These are phyloP conservation scores for Podaxis sp. DNA, from an alignment of 768 basidiomycete genomes.

Conservation along the genomic window DNA sequence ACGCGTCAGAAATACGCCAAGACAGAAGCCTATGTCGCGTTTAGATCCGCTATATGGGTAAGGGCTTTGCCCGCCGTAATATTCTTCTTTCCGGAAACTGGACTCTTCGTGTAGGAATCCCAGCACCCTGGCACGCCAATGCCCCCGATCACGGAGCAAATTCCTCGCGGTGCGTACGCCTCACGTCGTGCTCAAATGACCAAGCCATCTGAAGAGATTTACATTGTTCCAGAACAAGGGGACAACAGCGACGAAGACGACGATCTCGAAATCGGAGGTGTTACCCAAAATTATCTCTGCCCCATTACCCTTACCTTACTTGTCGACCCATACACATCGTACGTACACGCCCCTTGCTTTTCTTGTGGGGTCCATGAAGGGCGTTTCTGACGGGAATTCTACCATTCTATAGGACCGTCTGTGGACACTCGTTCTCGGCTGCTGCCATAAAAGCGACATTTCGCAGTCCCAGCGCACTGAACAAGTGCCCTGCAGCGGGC, in stretches of 20 bases:
- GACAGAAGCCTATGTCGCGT: slow-evolving; percentile 54
- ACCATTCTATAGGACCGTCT: slow-evolving; percentile 47
- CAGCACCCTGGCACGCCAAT: slow-evolving; percentile 65
- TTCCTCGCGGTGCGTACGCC: slow-evolving; percentile 57
- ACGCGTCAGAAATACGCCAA: slow-evolving; percentile 79
- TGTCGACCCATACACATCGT: slow-evolving; percentile 83
- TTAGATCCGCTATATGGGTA: slow-evolving; percentile 70
- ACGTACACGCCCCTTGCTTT: slow-evolving; percentile 26
- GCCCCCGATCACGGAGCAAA: slow-evolving; percentile 75
- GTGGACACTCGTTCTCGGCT: slow-evolving; percentile 82
- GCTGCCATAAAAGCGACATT: slow-evolving; percentile 71
- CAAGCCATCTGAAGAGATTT: neutral
- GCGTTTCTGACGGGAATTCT: slow-evolving; percentile 13
- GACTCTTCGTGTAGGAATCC: slow-evolving; percentile 49
- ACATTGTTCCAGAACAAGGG: slow-evolving; percentile 59
- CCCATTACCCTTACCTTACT: slow-evolving; percentile 72
- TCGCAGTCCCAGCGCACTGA: slow-evolving; percentile 27
- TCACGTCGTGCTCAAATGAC: neutral
- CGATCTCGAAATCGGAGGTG: slow-evolving; percentile 86
- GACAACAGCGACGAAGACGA: slow-evolving; percentile 85
- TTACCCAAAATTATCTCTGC: slow-evolving; percentile 81
- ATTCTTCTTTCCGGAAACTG: slow-evolving; percentile 8
- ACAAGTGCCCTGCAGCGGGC: slow-evolving; percentile 70
- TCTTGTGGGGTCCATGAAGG: slow-evolving; percentile 4
- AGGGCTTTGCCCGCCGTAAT: slow-evolving; percentile 23